Conservation (phyloP, 2,329 filamentous ascomycete species). For the Verticillium longisporum region DNA sequence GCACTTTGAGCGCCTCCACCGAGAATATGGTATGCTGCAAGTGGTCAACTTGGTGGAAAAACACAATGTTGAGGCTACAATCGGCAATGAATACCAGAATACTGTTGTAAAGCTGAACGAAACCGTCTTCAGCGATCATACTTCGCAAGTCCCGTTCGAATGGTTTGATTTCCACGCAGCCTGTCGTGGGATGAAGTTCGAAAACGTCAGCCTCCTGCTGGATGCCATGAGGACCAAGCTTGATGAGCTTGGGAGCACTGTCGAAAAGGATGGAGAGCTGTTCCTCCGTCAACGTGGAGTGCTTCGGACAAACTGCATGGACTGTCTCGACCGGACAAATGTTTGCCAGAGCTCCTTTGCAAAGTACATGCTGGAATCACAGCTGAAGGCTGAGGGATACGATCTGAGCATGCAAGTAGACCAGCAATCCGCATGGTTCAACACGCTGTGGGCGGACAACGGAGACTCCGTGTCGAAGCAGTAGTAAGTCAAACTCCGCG, state of each 20-base stretch:
- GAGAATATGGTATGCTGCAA: conserved; percentile 70
- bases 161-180: conserved; percentile 97
- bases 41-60: conserved; percentile 84
- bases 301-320: conserved; percentile 96
- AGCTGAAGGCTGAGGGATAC: conserved; percentile 70
- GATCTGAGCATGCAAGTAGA: conserved; percentile 69
- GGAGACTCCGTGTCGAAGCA: conserved; percentile 93
- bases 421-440: conserved; percentile 85
- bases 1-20: conserved; percentile 67
- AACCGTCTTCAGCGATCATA: conserved; percentile 36
- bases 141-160: conserved; percentile 59
- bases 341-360: conserved; percentile 91
- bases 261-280: conserved; percentile 39
- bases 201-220: conserved; percentile 80
- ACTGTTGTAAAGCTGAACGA: conserved; percentile 62
- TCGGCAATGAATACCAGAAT: conserved; percentile 72
- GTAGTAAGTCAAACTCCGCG: conserved; percentile 38
- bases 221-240: conserved; percentile 62
- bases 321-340: conserved; percentile 92
- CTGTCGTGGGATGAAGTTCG: conserved; percentile 95
- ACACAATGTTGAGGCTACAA: conserved; percentile 69
- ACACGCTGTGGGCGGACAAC: conserved; percentile 94
- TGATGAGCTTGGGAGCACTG: conserved; percentile 64
- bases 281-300: conserved; percentile 60
- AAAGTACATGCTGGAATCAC: conserved; percentile 71